Conservation (phyloP, 164 flowering plant genomes). For the Vitis rotundifolia region DNA sequence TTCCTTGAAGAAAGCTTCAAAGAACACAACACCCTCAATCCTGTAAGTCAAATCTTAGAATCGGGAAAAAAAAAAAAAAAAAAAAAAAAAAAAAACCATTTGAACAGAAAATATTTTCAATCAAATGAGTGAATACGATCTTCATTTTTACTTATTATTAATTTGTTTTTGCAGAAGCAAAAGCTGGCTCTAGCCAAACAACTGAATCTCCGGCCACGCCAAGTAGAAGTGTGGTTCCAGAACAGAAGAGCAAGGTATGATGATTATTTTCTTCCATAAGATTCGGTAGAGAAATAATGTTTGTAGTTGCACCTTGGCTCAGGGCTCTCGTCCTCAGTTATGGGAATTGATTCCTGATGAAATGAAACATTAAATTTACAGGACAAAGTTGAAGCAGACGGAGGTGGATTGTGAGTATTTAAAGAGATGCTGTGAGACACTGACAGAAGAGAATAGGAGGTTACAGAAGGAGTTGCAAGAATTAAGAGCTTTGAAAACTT, state of each 20-base stretch:
- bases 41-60: slow-evolving; percentile 47
- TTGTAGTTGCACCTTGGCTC: too few relatives aligned
- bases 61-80: not conserved
- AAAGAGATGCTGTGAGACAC: slow-evolving; percentile 80
- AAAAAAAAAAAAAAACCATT: not conserved
- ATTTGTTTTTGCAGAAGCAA: slow-evolving; percentile 62
- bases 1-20: slow-evolving; percentile 93
- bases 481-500: slow-evolving; percentile 68
- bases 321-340: too few relatives aligned
- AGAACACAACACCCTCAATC: slow-evolving; percentile 90
- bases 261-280: not conserved
- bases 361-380: slow-evolving; percentile 14
- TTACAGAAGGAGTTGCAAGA: slow-evolving; percentile 85
- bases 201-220: slow-evolving; percentile 78
- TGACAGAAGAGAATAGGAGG: slow-evolving; percentile 88
- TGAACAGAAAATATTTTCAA: not conserved
- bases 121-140: not conserved
- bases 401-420: slow-evolving; percentile 96
- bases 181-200: slow-evolving; percentile 75
- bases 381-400: slow-evolving; percentile 94
- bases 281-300: not conserved
- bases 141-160: not conserved
- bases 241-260: slow-evolving; percentile 84
- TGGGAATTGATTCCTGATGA: not conserved
- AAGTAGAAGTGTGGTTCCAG: slow-evolving; percentile 96